Base-by-base conservation (phyloP, 1,284 basidiomycete genomes). In the Cryptococcus hybrid region DNA sequence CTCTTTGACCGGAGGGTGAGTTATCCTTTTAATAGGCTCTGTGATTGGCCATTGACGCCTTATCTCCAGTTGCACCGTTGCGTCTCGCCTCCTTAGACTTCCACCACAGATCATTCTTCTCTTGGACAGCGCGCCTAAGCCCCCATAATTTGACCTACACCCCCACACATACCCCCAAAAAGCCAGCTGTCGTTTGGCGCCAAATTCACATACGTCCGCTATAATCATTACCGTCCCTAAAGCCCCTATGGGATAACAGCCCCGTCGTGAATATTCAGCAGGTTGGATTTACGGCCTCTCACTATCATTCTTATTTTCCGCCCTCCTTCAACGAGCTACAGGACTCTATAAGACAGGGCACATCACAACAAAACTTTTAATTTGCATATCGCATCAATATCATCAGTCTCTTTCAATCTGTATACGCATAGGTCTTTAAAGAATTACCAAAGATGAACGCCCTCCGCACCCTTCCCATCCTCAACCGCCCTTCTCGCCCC, bases 401-500 rank as follows among this genome's bases (percentile, higher is more conserved):
- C 30, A 30, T 30, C 30, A 3, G 30, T 30, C 30, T 3, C 30
- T 30, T 30, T 4, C 30, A 30, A 30, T 30, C 30, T 30, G 3
- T 30, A 30, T 30, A 9, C 11, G 39, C 36, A 37, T 37, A 47
- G 47, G n/a, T 18, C 34, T 43, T 40, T 13, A 37, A 48, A 12
- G 40, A 37, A 35, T 12, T 37, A 36, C 13, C 15, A 43, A 11
- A 44, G 37, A 78, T 78, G 77, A 68, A 78, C 59, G 72, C 77
- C 30, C 67, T 78, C 50, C 75, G 74, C 51, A 74, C 76, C 24
- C 73, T 78, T 35, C 76, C 76, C 44, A 74, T 78, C 53, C 75
- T 78, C 59, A 73, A 75, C 64, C 70, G 76, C 34, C 75, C 75
- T n/a, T 76, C 76, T 15, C 69, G 77, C 47, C 68, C 76, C 13